These are phyloP conservation scores for Malus fusca DNA, from an alignment of 306 rosid species.

Conservation along the genomic window DNA sequence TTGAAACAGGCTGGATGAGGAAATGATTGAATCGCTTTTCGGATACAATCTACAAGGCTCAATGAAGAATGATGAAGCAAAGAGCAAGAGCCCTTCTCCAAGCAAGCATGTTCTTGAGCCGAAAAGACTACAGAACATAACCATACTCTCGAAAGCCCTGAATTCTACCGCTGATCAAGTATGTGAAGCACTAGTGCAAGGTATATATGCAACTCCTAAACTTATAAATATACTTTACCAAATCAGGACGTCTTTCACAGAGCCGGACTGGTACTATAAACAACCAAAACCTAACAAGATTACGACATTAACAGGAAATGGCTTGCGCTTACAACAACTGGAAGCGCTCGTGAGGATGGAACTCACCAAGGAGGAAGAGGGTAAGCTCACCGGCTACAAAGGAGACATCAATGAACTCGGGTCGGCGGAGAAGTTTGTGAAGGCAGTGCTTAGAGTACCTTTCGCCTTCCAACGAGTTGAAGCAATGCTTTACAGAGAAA, in stretches of 20 bases:
- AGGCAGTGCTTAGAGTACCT: slow-evolving; percentile 57
- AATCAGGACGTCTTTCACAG: neutral
- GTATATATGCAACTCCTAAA: slow-evolving; percentile 30
- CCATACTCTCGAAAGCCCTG: slow-evolving; percentile 86
- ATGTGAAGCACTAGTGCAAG: slow-evolving; percentile 76
- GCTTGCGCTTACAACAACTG: slow-evolving; percentile 63
- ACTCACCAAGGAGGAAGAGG: slow-evolving; percentile 81
- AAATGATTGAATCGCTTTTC: slow-evolving; percentile 96
- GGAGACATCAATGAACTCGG: slow-evolving; percentile 83
- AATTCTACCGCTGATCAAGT: slow-evolving; percentile 66
- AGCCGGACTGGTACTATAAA: neutral
- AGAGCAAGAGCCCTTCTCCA: slow-evolving; percentile 88
- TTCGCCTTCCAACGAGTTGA: slow-evolving; percentile 69
- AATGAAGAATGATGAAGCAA: slow-evolving; percentile 67
- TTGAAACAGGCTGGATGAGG: slow-evolving; percentile 79
- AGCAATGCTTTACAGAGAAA: slow-evolving; percentile 79
- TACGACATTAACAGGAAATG: slow-evolving; percentile 43
- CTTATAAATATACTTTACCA: neutral
- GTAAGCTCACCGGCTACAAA: slow-evolving; percentile 53
- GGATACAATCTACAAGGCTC: slow-evolving; percentile 80
- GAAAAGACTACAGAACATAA: slow-evolving; percentile 89
- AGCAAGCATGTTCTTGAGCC: slow-evolving; percentile 93
- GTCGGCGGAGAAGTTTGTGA: slow-evolving; percentile 74
- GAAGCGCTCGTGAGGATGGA: slow-evolving; percentile 92
- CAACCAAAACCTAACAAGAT: neutral